Percentiles rank a stretch among this genome's conserved stretches.
phyloP scores from a whole-genome alignment of 108 stramenopile species.

The Nannochloropsis granulata region DNA sequence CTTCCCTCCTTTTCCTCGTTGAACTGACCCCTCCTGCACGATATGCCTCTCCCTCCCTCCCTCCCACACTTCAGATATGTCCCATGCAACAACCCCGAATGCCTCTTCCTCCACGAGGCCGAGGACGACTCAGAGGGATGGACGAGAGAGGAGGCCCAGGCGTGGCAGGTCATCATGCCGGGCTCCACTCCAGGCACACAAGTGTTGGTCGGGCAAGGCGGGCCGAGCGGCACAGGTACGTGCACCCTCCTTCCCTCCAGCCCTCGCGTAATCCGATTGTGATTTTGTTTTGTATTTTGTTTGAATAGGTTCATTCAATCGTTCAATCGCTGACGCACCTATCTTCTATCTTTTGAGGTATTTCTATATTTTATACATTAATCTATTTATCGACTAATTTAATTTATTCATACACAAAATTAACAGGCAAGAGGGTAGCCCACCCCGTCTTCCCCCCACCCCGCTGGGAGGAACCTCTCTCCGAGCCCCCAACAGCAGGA shows the following conservation, averaged over 20 bases:
- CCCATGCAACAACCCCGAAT: slow-evolving; percentile 94
- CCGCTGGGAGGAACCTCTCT: slow-evolving; percentile 12
- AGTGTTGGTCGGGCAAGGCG: slow-evolving; percentile 25
- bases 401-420: too few species aligned
- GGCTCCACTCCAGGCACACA: slow-evolving; percentile 9
- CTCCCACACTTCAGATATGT: slow-evolving; percentile 44
- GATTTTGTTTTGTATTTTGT: too few species aligned
- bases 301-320: too few species aligned
- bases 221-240: slow-evolving; percentile 21
- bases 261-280: too few species aligned
- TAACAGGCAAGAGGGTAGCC: slow-evolving; percentile 28
- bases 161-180: slow-evolving; percentile 11
- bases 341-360: too few species aligned
- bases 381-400: too few species aligned
- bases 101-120: slow-evolving; percentile 88
- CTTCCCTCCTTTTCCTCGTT: too few species aligned
- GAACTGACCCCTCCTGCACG: too few species aligned
- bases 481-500: not conserved
- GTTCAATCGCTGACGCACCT: too few species aligned
- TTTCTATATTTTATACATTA: too few species aligned
- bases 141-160: slow-evolving; percentile 38
- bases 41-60: too few species aligned
- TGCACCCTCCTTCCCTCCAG: too few species aligned
- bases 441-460: slow-evolving; percentile 31
- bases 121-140: slow-evolving; percentile 71